Conservation (phyloP, 495 filamentous ascomycete species). For the Evernia prunastri region DNA sequence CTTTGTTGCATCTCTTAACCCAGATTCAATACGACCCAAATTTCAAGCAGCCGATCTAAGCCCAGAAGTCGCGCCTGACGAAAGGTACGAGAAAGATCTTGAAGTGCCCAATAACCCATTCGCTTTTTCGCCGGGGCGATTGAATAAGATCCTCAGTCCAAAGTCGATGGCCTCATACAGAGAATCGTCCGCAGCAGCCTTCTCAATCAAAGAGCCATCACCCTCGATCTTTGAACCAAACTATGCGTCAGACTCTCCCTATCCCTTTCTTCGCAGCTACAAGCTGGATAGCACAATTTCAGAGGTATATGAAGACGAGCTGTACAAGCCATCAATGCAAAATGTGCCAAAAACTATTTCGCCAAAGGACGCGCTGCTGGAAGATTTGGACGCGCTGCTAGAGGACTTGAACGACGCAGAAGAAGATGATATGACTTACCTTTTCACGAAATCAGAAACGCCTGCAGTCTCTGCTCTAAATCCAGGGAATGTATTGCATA, state of each 20-base stretch:
- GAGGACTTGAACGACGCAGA: no score
- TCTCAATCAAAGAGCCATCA: no score
- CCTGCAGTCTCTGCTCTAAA: no score
- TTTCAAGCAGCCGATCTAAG: slow-evolving; percentile 40
- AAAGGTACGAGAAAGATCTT: slow-evolving; percentile 58
- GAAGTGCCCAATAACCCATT: slow-evolving; percentile 61
- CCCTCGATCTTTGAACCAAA: no score
- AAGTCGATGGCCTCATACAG: slow-evolving; percentile 67
- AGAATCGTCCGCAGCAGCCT: slow-evolving; percentile 34
- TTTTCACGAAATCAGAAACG: not conserved
- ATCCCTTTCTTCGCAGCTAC: not conserved
- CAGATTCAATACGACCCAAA: slow-evolving; percentile 20
- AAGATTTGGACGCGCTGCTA: not conserved
- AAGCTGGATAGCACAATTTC: not conserved
- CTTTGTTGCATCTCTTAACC: no score
- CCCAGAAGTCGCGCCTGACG: slow-evolving; percentile 56
- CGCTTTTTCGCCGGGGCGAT: slow-evolving; percentile 61
- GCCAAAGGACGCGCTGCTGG: not conserved
- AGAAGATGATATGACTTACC: slow-evolving; percentile 1
- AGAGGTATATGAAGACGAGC: no score
- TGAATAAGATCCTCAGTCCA: slow-evolving; percentile 69
- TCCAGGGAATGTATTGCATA: no score
- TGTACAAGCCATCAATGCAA: no score
- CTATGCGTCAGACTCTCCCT: not conserved
- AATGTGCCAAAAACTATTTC: not conserved